Evolutionary conservation across 2,329 filamentous ascomycete genomes (phyloP).

Genomic region (Hypoxylon sp.): DNA sequence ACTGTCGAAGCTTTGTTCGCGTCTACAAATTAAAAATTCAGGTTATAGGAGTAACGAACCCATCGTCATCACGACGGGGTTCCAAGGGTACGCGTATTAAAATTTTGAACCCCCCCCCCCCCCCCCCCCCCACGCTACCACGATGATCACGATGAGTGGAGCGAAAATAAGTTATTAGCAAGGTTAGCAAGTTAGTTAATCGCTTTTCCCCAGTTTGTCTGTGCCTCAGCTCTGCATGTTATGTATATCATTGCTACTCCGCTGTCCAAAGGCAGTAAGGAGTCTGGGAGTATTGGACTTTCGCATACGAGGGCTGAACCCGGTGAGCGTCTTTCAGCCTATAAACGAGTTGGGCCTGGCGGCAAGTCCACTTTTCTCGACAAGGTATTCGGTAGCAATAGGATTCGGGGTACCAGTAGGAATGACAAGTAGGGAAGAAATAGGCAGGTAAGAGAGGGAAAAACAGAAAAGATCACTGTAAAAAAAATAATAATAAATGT

Average conservation of each 20-base stretch:
- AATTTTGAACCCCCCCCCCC: too few relatives aligned
- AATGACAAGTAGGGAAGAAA: slow-evolving; percentile 29
- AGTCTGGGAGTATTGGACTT: slow-evolving; percentile 30
- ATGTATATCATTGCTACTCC: slow-evolving; percentile 26
- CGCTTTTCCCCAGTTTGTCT: slow-evolving; percentile 30
- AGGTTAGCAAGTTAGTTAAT: too few relatives aligned
- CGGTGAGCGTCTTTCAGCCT: slow-evolving; percentile 25
- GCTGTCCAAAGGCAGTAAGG: slow-evolving; percentile 17
- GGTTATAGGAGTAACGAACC: background rate
- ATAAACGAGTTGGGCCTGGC: slow-evolving; percentile 13
- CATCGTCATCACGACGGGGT: slow-evolving; percentile 9
- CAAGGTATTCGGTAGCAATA: slow-evolving; percentile 29
- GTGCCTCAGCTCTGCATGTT: slow-evolving; percentile 17
- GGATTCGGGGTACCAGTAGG: slow-evolving; percentile 22
- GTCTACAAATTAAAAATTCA: background rate
- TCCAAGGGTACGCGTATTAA: slow-evolving; percentile 10
- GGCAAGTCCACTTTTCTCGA: slow-evolving; percentile 25
- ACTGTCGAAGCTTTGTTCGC: background rate
- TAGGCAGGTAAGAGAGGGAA: slow-evolving; percentile 25
- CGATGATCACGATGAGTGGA: slow-evolving; percentile 22
- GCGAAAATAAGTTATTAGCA: slow-evolving; percentile 24
- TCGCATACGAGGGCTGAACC: slow-evolving; percentile 27
- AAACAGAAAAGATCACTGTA: slow-evolving; percentile 9
- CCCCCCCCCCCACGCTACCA: slow-evolving; percentile 27
- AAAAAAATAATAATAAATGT: slow-evolving; percentile 23